Conservation (phyloP, 805 yeast species). For the Candida saitoana region DNA sequence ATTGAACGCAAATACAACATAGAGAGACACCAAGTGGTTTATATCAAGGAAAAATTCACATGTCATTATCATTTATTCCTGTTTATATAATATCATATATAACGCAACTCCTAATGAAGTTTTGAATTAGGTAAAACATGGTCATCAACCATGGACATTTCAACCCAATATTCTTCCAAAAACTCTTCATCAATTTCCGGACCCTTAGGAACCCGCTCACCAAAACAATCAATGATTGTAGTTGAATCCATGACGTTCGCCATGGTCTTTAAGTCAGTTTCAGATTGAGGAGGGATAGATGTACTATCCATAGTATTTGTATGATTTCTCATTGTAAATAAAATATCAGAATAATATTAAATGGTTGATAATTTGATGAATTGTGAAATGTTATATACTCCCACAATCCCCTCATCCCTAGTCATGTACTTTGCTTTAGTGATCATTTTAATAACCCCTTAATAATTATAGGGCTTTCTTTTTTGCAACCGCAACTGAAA, state of each 20-base stretch:
- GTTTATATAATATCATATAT: no score
- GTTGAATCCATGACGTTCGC: not conserved
- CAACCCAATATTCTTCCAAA: constrained; percentile 5
- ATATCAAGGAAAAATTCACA: no score
- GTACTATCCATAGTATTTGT: not conserved
- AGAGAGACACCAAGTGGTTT: no score
- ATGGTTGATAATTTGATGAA: no score
- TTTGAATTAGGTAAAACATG: constrained; percentile 4
- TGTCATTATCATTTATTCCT: no score
- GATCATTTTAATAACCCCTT: not conserved
- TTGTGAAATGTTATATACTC: no score
- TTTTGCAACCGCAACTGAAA: not conserved
- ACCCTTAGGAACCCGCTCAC: constrained; percentile 4
- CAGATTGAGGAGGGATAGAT: constrained; percentile 1
- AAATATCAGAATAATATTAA: no score
- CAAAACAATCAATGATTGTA: constrained; percentile 5
- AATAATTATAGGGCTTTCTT: not conserved
- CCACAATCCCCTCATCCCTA: not conserved
- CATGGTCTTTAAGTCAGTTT: not conserved
- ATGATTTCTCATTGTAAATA: constrained; percentile 2
- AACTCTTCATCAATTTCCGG: constrained; percentile 5
- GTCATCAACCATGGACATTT: constrained; percentile 5
- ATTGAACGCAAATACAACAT: no score
- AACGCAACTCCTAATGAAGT: no score
- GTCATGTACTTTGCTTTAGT: not conserved